Evolutionary conservation across 257 asterid species (phyloP).

Genomic region (Nemophila menziesii): DNA sequence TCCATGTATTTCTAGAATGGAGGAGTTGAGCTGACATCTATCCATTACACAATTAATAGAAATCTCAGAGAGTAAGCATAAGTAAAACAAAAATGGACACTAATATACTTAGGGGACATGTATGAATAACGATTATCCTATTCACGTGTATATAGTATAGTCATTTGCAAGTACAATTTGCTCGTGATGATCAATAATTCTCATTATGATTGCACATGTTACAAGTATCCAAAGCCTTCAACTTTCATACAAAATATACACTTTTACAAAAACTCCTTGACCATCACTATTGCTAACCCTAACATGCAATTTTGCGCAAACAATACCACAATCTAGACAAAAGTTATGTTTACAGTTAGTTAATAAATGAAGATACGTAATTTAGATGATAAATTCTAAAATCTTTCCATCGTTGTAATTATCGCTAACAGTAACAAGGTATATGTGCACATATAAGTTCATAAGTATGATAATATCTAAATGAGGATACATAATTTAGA

Average conservation of each 20-base stretch:
- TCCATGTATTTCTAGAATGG: too few species aligned
- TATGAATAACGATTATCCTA: too few species aligned
- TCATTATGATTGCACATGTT: too few species aligned
- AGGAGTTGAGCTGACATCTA: too few species aligned
- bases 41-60: too few species aligned
- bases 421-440: slow-evolving; percentile 80
- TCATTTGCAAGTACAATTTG: neutral
- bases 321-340: neutral
- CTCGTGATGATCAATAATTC: neutral
- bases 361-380: neutral
- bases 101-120: too few species aligned
- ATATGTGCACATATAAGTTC: slow-evolving; percentile 92
- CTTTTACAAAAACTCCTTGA: slow-evolving; percentile 19
- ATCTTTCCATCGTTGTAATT: slow-evolving; percentile 62
- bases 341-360: neutral
- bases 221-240: too few species aligned
- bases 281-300: slow-evolving; percentile 85
- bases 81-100: too few species aligned
- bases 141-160: too few species aligned
- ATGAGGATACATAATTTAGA: neutral
- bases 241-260: neutral
- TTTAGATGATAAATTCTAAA: neutral
- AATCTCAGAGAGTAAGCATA: too few species aligned
- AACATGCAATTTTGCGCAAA: too few species aligned
- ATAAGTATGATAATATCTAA: slow-evolving; percentile 11